Percentiles rank a stretch among this genome's conserved stretches.
Evolutionary conservation across 345 rosid species (phyloP).

Genomic region (Mangifera indica): DNA sequence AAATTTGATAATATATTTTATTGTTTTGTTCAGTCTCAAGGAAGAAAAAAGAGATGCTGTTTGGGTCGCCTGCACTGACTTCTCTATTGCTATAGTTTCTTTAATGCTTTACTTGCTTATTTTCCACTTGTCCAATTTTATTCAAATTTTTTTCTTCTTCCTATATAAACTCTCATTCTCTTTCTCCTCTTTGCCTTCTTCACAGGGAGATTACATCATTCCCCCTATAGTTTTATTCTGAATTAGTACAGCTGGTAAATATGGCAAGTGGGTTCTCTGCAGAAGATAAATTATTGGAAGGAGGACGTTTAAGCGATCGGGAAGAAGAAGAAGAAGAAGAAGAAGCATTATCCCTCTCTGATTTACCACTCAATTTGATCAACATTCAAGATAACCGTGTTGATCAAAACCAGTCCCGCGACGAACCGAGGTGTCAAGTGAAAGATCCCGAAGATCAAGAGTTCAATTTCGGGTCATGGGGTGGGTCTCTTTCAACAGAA

Average conservation of each 20-base stretch:
- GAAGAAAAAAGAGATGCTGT: slow-evolving; percentile 1
- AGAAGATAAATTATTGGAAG: slow-evolving; percentile 21
- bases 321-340: slow-evolving; percentile 46
- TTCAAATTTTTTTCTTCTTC: slow-evolving; percentile 24
- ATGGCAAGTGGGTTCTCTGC: slow-evolving; percentile 14
- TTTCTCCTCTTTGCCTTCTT: slow-evolving; percentile 10
- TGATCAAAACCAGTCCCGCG: not conserved
- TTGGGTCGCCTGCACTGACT: slow-evolving; percentile 27
- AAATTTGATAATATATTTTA: too few species aligned
- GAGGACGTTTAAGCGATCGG: not conserved
- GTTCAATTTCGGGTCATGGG: slow-evolving; percentile 52
- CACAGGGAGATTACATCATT: slow-evolving; percentile 7
- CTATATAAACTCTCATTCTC: slow-evolving; percentile 4
- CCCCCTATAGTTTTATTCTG: not conserved
- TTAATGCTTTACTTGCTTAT: slow-evolving; percentile 16
- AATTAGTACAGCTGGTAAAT: not conserved
- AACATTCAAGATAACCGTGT: slow-evolving; percentile 17
- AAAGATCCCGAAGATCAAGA: slow-evolving; percentile 38
- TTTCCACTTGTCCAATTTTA: slow-evolving; percentile 30
- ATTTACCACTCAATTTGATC: slow-evolving; percentile 48
- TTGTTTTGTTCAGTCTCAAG: slow-evolving; percentile 11
- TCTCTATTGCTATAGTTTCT: slow-evolving; percentile 21
- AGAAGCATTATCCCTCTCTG: slow-evolving; percentile 68
- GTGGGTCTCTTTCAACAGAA: slow-evolving; percentile 34
- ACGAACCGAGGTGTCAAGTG: slow-evolving; percentile 19